phyloP scores from a whole-genome alignment of 2,329 filamentous ascomycete genomes.

The Colletotrichum filicis region DNA sequence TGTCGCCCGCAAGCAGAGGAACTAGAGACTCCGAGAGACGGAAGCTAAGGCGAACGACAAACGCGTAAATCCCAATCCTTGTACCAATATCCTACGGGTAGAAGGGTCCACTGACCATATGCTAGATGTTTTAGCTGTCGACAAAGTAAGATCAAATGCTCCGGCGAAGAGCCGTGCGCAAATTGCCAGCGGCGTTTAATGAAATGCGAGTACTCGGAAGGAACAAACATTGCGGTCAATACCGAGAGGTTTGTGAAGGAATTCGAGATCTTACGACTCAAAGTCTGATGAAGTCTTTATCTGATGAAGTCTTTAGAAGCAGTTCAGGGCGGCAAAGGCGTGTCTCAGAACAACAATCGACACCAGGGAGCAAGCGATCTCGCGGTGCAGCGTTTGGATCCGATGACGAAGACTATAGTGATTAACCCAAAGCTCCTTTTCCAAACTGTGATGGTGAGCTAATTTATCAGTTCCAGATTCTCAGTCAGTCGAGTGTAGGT shows the following conservation, averaged over 20 bases:
- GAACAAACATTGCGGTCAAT: background rate
- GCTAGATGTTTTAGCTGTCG: background rate
- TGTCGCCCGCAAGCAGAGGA: background rate
- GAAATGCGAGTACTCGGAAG: background rate
- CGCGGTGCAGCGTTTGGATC: background rate
- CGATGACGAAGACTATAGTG: background rate
- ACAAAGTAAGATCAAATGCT: background rate
- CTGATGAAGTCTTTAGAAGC: background rate
- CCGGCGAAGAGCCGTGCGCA: background rate
- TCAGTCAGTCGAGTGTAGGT: background rate
- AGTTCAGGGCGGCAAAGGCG: background rate
- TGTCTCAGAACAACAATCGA: background rate
- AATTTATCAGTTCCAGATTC: background rate
- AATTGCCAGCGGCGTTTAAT: background rate
- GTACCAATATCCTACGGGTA: rapidly evolving
- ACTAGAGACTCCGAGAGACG: background rate
- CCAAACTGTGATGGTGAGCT: background rate
- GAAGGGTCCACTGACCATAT: background rate
- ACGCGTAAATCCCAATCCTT: background rate
- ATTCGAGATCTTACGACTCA: background rate
- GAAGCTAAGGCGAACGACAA: background rate
- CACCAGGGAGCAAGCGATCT: background rate
- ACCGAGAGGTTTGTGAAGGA: background rate
- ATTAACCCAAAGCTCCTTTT: background rate
- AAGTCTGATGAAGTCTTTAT: background rate